These are phyloP conservation scores for Tremella fuciformis DNA, from an alignment of 768 basidiomycete species.

Conservation along the genomic window DNA sequence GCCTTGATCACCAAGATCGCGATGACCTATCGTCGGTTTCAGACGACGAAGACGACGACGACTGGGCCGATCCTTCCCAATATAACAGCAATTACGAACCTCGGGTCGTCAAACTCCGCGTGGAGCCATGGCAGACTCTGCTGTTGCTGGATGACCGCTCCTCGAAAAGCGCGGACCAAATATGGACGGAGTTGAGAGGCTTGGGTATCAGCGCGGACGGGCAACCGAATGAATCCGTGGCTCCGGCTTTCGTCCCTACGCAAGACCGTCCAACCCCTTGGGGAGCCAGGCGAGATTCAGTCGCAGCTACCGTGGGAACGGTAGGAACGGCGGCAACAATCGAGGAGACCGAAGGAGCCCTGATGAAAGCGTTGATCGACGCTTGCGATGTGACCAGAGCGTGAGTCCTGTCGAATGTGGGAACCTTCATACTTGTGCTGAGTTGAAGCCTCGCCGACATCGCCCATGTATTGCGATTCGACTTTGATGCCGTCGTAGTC, in stretches of 20 bases:
- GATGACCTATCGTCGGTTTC: conserved; percentile 36
- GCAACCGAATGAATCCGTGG: conserved; percentile 6
- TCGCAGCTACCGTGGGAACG: too few relatives aligned
- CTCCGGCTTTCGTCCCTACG: too few relatives aligned
- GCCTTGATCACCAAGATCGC: background rate
- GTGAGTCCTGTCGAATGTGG: conserved; percentile 24
- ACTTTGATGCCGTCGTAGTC: conserved; percentile 63
- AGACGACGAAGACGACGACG: conserved; percentile 28
- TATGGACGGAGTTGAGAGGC: conserved; percentile 32
- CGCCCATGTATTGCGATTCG: conserved; percentile 43
- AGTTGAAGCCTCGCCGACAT: conserved; percentile 45
- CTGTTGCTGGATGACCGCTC: conserved; percentile 64
- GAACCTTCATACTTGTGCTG: background rate
- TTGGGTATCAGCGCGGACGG: conserved; percentile 26
- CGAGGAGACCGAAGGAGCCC: conserved; percentile 52
- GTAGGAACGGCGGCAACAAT: conserved; percentile 20
- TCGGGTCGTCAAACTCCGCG: conserved; percentile 62
- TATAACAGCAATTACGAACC: conserved; percentile 16
- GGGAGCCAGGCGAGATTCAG: conserved; percentile 11
- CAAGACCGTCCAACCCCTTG: too few relatives aligned
- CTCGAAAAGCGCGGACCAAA: conserved; percentile 60
- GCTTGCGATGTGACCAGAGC: conserved; percentile 47
- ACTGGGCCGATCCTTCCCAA: conserved; percentile 21
- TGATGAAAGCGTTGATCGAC: conserved; percentile 40
- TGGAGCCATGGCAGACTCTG: conserved; percentile 89